These are phyloP conservation scores for Carex scoparia DNA, from an alignment of 176 grass and related monocot species.

Conservation along the genomic window DNA sequence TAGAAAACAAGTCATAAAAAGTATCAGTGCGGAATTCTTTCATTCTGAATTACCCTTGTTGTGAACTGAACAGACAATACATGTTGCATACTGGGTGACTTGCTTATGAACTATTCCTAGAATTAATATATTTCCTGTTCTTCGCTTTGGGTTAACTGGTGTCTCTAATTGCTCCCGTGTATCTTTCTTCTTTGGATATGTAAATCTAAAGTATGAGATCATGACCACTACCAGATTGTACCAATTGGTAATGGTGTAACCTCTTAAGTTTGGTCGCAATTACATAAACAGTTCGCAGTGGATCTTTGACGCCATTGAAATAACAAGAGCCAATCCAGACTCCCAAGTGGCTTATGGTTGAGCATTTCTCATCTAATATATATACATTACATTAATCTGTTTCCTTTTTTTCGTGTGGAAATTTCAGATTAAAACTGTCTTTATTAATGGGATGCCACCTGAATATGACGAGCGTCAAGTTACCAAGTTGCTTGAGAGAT, in stretches of 20 bases:
- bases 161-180: background rate
- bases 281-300: background rate
- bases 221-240: background rate
- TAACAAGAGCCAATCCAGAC: background rate
- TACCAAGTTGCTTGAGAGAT: constrained; percentile 11
- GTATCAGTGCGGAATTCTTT: background rate
- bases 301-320: background rate
- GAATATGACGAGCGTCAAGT: constrained; percentile 23
- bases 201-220: background rate
- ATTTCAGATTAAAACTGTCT: constrained; percentile 23
- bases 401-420: constrained; percentile 3
- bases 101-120: background rate
- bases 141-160: background rate
- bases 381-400: background rate
- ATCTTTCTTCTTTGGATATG: background rate
- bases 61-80: background rate
- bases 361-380: background rate
- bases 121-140: background rate
- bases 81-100: background rate
- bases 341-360: background rate
- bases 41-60: background rate
- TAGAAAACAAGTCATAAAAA: background rate
- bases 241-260: background rate
- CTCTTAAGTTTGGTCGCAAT: background rate
- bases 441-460: constrained; percentile 23